Evolutionary conservation across 768 basidiomycete genomes (phyloP).

Genomic region (Lactarius evosmus): DNA sequence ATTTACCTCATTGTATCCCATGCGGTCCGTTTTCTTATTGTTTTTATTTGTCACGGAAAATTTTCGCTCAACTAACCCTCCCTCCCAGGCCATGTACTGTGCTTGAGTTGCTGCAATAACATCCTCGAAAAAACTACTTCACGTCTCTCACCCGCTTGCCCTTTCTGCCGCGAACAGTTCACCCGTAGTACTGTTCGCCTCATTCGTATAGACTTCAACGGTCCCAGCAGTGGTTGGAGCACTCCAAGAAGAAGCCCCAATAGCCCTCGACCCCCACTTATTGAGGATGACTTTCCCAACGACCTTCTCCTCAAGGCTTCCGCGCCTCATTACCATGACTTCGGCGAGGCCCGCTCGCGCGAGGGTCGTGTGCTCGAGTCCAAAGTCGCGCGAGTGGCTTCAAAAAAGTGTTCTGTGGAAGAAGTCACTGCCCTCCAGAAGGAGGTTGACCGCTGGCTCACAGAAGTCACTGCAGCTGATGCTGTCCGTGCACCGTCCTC

Average conservation of each 20-base stretch:
- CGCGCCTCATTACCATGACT: constrained; percentile 28
- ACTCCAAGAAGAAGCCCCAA: constrained; percentile 57
- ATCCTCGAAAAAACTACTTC: constrained; percentile 79
- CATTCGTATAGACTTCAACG: constrained; percentile 75
- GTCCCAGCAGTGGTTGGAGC: constrained; percentile 55
- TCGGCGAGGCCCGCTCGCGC: constrained; percentile 37
- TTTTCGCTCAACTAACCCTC: constrained; percentile 30
- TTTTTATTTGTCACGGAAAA: constrained; percentile 21
- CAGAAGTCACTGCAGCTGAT: constrained; percentile 54
- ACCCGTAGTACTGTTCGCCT: constrained; percentile 62
- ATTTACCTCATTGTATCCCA: constrained; percentile 75
- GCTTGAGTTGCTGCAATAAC: constrained; percentile 70
- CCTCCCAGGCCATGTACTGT: constrained; percentile 73
- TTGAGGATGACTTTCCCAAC: constrained; percentile 45
- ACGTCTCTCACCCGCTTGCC: constrained; percentile 70
- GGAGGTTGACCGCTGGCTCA: constrained; percentile 76
- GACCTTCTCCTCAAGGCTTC: constrained; percentile 37
- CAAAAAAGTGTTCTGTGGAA: constrained; percentile 85
- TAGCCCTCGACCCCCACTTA: constrained; percentile 36
- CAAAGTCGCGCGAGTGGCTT: constrained; percentile 73
- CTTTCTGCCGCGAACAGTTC: constrained; percentile 81
- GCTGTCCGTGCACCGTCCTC: constrained; percentile 49
- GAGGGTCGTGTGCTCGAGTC: constrained; percentile 69
- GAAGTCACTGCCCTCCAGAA: constrained; percentile 75
- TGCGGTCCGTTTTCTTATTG: constrained; percentile 55